These are phyloP conservation scores for Pyrenochaeta sp. DNA, from an alignment of 2,329 filamentous ascomycete genomes.

Conservation along the genomic window DNA sequence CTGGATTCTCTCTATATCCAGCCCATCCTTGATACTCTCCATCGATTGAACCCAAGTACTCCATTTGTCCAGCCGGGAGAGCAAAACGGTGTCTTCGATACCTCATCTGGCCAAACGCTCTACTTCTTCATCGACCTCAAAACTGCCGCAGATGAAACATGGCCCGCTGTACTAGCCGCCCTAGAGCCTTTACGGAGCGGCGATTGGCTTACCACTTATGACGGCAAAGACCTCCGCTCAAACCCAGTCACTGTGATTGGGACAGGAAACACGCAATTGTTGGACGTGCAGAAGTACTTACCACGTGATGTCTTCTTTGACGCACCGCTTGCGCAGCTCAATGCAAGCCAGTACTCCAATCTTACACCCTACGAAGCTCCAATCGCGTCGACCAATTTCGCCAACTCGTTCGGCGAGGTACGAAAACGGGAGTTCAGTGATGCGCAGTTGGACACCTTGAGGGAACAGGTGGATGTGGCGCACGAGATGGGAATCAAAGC, in stretches of 20 bases:
- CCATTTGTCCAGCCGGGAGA: slow-evolving; percentile 58
- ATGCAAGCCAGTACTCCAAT: slow-evolving; percentile 50
- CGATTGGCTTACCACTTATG: slow-evolving; percentile 63
- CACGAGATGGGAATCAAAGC: slow-evolving; percentile 65
- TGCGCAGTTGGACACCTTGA: slow-evolving; percentile 61
- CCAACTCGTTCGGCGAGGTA: slow-evolving; percentile 50
- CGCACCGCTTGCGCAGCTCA: slow-evolving; percentile 60
- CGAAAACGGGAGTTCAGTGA: slow-evolving; percentile 51
- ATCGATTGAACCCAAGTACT: slow-evolving; percentile 64
- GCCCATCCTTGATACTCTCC: slow-evolving; percentile 65
- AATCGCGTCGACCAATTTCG: slow-evolving; percentile 64
- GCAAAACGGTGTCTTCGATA: slow-evolving; percentile 70
- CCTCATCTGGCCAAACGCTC: slow-evolving; percentile 64
- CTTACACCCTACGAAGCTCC: slow-evolving; percentile 61
- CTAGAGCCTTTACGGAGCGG: slow-evolving; percentile 64
- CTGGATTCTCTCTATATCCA: slow-evolving; percentile 67
- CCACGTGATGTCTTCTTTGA: slow-evolving; percentile 67
- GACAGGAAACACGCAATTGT: slow-evolving; percentile 60
- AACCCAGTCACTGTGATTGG: slow-evolving; percentile 68
- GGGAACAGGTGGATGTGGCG: slow-evolving; percentile 62
- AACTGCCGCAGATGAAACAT: slow-evolving; percentile 64
- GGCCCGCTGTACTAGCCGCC: slow-evolving; percentile 63
- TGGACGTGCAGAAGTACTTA: slow-evolving; percentile 53
- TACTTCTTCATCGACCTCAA: slow-evolving; percentile 73
- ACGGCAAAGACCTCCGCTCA: slow-evolving; percentile 54